Conservation (phyloP, 176 grass and related monocot species). For the Sorghum bicolor region DNA sequence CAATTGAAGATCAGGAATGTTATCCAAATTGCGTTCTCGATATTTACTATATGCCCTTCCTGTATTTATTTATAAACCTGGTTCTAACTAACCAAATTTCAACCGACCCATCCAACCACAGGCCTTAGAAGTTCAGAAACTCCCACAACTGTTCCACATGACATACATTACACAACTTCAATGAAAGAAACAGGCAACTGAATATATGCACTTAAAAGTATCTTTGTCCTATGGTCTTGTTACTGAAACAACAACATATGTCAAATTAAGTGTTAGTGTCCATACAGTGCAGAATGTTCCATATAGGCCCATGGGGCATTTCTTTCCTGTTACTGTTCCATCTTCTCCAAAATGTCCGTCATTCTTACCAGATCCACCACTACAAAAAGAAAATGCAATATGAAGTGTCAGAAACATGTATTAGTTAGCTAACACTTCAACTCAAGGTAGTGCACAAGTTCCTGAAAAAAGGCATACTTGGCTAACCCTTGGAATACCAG, state of each 20-base stretch:
- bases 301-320: slow-evolving; percentile 80
- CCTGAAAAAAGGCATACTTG: background rate
- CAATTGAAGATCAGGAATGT: slow-evolving; percentile 9
- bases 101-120: background rate
- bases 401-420: slow-evolving; percentile 8
- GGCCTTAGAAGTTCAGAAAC: background rate
- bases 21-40: background rate
- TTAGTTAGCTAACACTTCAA: background rate
- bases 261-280: slow-evolving; percentile 6
- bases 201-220: slow-evolving; percentile 3
- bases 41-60: background rate
- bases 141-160: background rate
- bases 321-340: slow-evolving; percentile 81
- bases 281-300: slow-evolving; percentile 94
- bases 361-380: slow-evolving; percentile 76
- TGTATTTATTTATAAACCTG: background rate
- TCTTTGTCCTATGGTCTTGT: background rate
- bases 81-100: background rate
- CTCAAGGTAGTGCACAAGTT: background rate
- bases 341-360: slow-evolving; percentile 67
- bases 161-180: background rate
- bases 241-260: background rate
- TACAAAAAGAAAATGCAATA: slow-evolving; percentile 35
- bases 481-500: background rate
- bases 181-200: slow-evolving; percentile 17